A percentile compares a stretch with the other conserved stretches of the same genome.
Evolutionary conservation across 441 rosid genomes (phyloP).

Genomic region (Metrosideros polymorpha): DNA sequence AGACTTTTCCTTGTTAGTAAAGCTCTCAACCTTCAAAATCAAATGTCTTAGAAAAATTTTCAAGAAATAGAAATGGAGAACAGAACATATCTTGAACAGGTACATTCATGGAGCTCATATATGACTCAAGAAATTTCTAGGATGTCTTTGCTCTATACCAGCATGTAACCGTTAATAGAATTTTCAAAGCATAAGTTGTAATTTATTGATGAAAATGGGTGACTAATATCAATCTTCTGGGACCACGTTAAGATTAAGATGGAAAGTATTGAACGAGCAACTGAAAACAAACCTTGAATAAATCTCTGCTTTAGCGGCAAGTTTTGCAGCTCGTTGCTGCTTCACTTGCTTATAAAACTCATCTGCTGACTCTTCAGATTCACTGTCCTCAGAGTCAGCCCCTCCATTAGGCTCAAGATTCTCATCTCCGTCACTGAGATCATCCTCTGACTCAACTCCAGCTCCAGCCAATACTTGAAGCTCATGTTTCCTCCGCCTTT

Average conservation of each 20-base stretch:
- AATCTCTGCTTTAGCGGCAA: conserved; percentile 60
- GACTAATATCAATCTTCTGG: not conserved
- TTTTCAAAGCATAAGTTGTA: not conserved
- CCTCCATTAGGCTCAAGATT: conserved; percentile 16
- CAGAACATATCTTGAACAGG: not conserved
- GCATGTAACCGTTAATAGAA: not conserved
- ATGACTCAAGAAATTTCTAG: not conserved
- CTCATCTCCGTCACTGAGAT: conserved; percentile 23
- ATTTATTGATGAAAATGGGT: not conserved
- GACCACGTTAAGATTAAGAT: not conserved
- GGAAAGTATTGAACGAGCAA: not conserved
- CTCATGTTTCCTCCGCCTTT: conserved; percentile 81
- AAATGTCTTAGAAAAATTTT: not conserved
- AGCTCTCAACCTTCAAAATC: not conserved
- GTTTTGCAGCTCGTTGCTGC: conserved; percentile 47
- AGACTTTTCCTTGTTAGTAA: not conserved
- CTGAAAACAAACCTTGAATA: conserved; percentile 42
- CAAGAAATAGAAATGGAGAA: not conserved
- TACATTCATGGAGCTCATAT: not conserved
- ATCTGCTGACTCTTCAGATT: conserved; percentile 46
- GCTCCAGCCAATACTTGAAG: conserved; percentile 75
- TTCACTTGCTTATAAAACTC: conserved; percentile 66
- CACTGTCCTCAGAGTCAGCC: conserved; percentile 31
- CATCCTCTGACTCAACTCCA: conserved; percentile 62
- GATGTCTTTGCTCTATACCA: not conserved